Base-by-base conservation (phyloP, 306 rosid species). In the Geum urbanum region DNA sequence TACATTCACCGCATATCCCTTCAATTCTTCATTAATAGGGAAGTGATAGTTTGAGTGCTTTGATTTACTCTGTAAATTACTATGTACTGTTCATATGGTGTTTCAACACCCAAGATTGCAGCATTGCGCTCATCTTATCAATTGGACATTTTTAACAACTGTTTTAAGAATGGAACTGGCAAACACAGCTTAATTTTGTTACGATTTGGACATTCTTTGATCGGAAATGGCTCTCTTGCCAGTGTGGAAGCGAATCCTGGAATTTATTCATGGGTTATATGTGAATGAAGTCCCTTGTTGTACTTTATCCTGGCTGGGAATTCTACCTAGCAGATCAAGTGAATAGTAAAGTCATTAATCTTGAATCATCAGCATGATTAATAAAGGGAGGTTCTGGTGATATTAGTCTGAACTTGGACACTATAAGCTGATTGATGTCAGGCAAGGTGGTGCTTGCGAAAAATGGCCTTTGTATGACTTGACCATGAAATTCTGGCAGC, bases 171-270 rank as follows among this genome's bases (percentile, higher is more conserved):
- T 32, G 37, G 37, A 32, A 32, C 37, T 32, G 37, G 37, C 37
- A 59, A 60, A 37, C n/a, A 4, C 13, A 11, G 16, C 32, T 43
- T 50, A 19, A 4, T 55, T 22, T 15, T 14, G 16, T 39, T 62
- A 40, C 9, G 32, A 62, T n/a, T 62, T 40, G 66, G 48, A 40
- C 27, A 40, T 15, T 39, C 27, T 8, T 40, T 19, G 44, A 39
- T 54, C 35, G 7, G 56, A 47, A 14, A 66, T 66, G 12, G 10
- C 41, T 32, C 65, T 11, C 9, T 66, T 65, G 37, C 44, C 24
- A 16, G 12, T 37, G 49, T 50, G 32, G 67, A 74, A 13, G 46
- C 56, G 32, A 44, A 66, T 74, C 51, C 18, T 66, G 66, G 50
- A 66, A 35, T 18, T 16, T 50, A 35, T 16, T 2, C 4, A 66